These are phyloP conservation scores for Escovopsis weberi DNA, from an alignment of 2,329 filamentous ascomycete genomes.

Conservation along the genomic window DNA sequence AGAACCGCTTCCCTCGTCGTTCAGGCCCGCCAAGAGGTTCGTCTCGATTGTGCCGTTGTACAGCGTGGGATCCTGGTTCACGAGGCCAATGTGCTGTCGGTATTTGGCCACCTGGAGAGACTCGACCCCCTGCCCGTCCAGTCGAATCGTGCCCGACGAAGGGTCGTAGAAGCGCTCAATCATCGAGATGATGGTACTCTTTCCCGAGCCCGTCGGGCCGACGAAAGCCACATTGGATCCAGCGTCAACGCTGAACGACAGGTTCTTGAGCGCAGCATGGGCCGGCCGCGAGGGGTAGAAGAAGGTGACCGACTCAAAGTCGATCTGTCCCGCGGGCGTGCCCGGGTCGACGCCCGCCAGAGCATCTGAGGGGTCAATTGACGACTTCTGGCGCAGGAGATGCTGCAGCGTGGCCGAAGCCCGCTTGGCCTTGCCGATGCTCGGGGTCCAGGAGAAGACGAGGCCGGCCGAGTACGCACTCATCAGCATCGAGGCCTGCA, in stretches of 20 bases:
- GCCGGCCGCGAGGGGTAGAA: conserved; percentile 55
- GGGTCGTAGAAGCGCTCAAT: conserved; percentile 93
- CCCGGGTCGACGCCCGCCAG: conserved; percentile 47
- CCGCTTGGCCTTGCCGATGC: conserved; percentile 74
- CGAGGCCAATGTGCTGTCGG: conserved; percentile 67
- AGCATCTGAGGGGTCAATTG: conserved; percentile 61
- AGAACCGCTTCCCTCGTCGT: conserved; percentile 20
- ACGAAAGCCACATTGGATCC: conserved; percentile 6
- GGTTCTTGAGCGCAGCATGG: conserved; percentile 46
- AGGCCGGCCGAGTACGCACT: conserved; percentile 75
- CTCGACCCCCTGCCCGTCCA: conserved; percentile 74
- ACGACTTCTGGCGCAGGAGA: conserved; percentile 62
- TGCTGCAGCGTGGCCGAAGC: conserved; percentile 63
- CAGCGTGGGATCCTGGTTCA: conserved; percentile 84
- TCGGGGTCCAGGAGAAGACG: conserved; percentile 73
- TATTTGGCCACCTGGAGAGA: conserved; percentile 75
- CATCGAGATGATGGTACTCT: conserved; percentile 82
- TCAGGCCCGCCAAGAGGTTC: conserved; percentile 70
- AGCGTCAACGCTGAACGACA: conserved; percentile 37
- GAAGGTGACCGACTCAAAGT: conserved; percentile 47
- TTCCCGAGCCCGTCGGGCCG: conserved; percentile 30
- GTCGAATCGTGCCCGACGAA: conserved; percentile 60
- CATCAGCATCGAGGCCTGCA: conserved; percentile 27
- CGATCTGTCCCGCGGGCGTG: conserved; percentile 41
- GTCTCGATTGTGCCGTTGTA: conserved; percentile 86